Evolutionary conservation across 179 eudicot genomes (phyloP).

Genomic region (Spinacia oleracea): DNA sequence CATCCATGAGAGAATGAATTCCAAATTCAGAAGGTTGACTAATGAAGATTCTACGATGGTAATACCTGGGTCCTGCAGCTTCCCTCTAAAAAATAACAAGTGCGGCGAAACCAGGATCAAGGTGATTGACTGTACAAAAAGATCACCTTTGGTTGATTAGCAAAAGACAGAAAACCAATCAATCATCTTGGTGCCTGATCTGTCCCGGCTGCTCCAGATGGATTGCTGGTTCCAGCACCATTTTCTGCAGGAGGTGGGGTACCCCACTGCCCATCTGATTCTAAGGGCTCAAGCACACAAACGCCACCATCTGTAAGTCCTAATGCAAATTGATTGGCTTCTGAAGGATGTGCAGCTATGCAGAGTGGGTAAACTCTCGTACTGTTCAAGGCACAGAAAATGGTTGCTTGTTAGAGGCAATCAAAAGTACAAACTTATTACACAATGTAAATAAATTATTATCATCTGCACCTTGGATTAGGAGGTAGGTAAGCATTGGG

Average conservation of each 20-base stretch:
- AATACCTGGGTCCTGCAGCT: slow-evolving; percentile 33
- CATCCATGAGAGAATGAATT: slow-evolving; percentile 5
- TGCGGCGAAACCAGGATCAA: slow-evolving; percentile 30
- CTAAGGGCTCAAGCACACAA: slow-evolving; percentile 51
- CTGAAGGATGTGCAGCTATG: slow-evolving; percentile 58
- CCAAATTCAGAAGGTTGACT: slow-evolving; percentile 3
- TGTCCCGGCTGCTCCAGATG: slow-evolving; percentile 33
- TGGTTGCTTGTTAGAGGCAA: slow-evolving; percentile 1
- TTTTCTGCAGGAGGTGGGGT: slow-evolving; percentile 44
- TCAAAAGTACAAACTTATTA: neutral
- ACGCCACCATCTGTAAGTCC: slow-evolving; percentile 58
- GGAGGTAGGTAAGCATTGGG: slow-evolving; percentile 63
- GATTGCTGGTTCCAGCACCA: slow-evolving; percentile 39
- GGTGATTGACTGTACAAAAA: slow-evolving; percentile 27
- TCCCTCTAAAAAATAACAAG: slow-evolving; percentile 23
- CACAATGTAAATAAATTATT: neutral
- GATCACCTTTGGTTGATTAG: slow-evolving; percentile 7
- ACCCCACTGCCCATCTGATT: slow-evolving; percentile 59
- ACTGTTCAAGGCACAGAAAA: slow-evolving; percentile 29
- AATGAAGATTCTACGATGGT: slow-evolving; percentile 8
- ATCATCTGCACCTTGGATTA: slow-evolving; percentile 54
- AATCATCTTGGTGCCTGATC: slow-evolving; percentile 49
- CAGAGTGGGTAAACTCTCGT: slow-evolving; percentile 45
- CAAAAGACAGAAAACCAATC: neutral
- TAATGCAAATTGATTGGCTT: slow-evolving; percentile 53